Conservation (phyloP, 345 rosid species). For the Eutrema heterophyllum region DNA sequence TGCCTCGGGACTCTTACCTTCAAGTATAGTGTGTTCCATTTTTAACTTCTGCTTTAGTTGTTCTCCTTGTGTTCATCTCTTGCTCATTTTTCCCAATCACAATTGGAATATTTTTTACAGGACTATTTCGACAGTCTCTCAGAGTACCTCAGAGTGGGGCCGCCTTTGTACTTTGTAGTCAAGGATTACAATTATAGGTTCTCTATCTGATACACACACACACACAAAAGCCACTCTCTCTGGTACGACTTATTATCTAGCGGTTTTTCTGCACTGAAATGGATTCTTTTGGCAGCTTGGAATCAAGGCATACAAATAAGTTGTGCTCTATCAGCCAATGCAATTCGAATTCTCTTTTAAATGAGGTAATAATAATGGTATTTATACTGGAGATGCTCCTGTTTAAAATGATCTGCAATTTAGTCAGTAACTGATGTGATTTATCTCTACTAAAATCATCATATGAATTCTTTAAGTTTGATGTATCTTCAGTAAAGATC, state of each 20-base stretch:
- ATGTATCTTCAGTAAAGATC: constrained; percentile 19
- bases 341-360: constrained; percentile 77
- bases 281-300: constrained; percentile 48
- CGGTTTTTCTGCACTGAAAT: constrained; percentile 26
- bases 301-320: constrained; percentile 78
- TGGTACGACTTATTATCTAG: background rate
- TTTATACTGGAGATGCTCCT: background rate
- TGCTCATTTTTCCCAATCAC: background rate
- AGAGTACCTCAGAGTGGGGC: constrained; percentile 87
- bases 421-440: constrained; percentile 4
- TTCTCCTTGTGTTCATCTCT: constrained; percentile 1
- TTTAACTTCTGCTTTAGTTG: constrained; percentile 3
- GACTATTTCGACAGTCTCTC: constrained; percentile 79
- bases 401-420: background rate
- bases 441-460: constrained; percentile 1
- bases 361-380: constrained; percentile 51
- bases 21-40: constrained; percentile 52
- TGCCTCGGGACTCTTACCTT: constrained; percentile 94
- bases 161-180: constrained; percentile 93
- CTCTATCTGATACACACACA: constrained; percentile 12
- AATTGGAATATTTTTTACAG: constrained; percentile 38
- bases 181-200: constrained; percentile 94
- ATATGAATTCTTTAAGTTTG: constrained; percentile 11
- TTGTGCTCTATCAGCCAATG: constrained; percentile 93
- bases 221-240: background rate